These are phyloP conservation scores for Xylariaceae sp. DNA, from an alignment of 2,329 filamentous ascomycete genomes.

Conservation along the genomic window DNA sequence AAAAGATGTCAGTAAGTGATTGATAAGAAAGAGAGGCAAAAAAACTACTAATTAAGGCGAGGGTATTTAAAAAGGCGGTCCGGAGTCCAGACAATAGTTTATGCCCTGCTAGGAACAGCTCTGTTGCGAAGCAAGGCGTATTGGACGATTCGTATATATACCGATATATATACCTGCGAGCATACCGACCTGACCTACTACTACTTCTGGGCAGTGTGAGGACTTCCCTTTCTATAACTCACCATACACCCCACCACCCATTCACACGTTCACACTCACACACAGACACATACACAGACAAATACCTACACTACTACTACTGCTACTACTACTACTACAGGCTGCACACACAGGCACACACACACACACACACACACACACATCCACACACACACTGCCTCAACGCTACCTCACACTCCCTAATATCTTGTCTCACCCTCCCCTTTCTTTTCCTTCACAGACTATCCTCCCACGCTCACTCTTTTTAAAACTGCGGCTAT, in stretches of 20 bases:
- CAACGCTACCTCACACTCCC: constrained; percentile 33
- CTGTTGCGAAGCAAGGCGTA: not conserved
- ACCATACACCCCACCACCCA: constrained; percentile 40
- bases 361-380: not conserved
- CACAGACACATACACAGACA: not conserved
- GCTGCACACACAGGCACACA: not conserved
- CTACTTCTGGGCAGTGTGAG: constrained; percentile 12
- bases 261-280: constrained; percentile 35
- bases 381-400: not conserved
- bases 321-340: not conserved
- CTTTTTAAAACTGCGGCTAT: constrained; percentile 46
- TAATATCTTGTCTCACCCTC: constrained; percentile 38
- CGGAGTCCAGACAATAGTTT: constrained; percentile 10
- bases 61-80: constrained; percentile 16
- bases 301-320: constrained; percentile 6
- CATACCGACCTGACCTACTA: not conserved
- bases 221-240: constrained; percentile 39
- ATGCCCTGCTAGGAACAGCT: not conserved
- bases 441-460: constrained; percentile 48
- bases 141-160: not conserved
- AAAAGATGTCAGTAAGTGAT: constrained; percentile 1
- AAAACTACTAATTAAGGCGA: constrained; percentile 12
- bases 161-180: not conserved
- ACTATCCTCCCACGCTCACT: constrained; percentile 55
- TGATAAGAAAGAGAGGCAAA: constrained; percentile 5